A percentile compares a stretch with the other conserved stretches of the same genome.
Conservation (phyloP, 768 basidiomycete species). For the Favolaschia claudopus region DNA sequence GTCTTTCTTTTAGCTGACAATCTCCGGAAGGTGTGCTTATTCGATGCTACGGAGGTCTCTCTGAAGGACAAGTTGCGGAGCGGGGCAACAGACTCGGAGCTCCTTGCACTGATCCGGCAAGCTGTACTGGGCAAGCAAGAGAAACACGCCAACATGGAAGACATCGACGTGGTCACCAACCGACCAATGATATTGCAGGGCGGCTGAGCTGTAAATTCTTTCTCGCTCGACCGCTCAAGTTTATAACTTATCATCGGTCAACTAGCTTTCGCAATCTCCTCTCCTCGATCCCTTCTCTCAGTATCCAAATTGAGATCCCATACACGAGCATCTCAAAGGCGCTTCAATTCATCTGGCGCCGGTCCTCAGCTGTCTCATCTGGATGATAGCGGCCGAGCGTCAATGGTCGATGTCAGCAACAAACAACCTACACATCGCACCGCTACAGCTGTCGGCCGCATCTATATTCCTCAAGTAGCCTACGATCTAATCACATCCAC, state of each 20-base stretch:
- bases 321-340: not conserved
- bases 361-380: constrained; percentile 68
- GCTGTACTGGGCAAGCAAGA: constrained; percentile 78
- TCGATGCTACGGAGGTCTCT: constrained; percentile 85
- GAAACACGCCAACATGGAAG: constrained; percentile 87
- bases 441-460: constrained; percentile 80
- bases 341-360: constrained; percentile 25
- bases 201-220: constrained; percentile 68
- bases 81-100: constrained; percentile 68
- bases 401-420: constrained; percentile 83
- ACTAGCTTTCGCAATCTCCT: too few species aligned
- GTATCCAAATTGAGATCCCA: too few species aligned
- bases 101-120: constrained; percentile 66
- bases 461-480: constrained; percentile 70
- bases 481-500: constrained; percentile 66
- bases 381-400: constrained; percentile 71
- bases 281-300: too few species aligned
- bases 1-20: not conserved
- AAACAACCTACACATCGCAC: constrained; percentile 69
- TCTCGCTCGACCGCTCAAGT: too few species aligned
- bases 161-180: constrained; percentile 78
- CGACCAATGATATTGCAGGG: constrained; percentile 94
- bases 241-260: too few species aligned
- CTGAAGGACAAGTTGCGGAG: constrained; percentile 76
- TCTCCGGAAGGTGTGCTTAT: constrained; percentile 78